phyloP scores from a whole-genome alignment of 345 rosid genomes.

The Eucalyptus regnans region DNA sequence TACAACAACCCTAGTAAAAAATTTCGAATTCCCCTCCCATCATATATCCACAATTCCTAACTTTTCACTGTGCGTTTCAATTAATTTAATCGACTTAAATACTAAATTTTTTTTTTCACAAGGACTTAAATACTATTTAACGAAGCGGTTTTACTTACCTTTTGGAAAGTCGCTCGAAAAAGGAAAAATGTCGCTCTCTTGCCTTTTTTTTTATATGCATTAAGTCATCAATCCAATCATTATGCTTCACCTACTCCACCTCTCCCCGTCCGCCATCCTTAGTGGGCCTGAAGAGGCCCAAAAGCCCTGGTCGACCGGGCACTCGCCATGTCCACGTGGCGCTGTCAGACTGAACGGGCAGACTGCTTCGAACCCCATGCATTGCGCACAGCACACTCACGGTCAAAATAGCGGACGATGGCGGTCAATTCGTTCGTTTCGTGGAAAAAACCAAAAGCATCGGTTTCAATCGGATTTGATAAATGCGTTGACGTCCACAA shows the following conservation, averaged over 20 bases:
- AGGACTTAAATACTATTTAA: background rate
- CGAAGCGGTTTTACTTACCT: background rate
- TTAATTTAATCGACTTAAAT: background rate
- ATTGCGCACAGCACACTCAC: background rate
- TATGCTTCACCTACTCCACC: background rate
- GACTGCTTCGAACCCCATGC: background rate
- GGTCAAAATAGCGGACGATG: background rate
- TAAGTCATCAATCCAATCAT: background rate
- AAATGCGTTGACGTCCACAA: slow-evolving; percentile 45
- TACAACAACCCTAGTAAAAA: background rate
- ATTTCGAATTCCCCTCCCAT: background rate
- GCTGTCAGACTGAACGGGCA: background rate
- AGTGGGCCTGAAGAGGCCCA: background rate
- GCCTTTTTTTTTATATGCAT: background rate
- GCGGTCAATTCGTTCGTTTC: background rate
- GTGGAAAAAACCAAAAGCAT: background rate
- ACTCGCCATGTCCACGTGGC: background rate
- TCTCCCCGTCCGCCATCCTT: background rate
- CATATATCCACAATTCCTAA: background rate
- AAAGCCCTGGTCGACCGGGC: background rate
- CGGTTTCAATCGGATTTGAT: slow-evolving; percentile 26
- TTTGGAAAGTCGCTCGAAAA: background rate
- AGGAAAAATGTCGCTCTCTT: background rate
- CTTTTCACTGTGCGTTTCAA: background rate
- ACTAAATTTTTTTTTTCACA: background rate